Evolutionary conservation across 139 green algal species (phyloP), one percentile per base, ranked within the genome.

Genomic region (Chlorella sp.): DNA sequence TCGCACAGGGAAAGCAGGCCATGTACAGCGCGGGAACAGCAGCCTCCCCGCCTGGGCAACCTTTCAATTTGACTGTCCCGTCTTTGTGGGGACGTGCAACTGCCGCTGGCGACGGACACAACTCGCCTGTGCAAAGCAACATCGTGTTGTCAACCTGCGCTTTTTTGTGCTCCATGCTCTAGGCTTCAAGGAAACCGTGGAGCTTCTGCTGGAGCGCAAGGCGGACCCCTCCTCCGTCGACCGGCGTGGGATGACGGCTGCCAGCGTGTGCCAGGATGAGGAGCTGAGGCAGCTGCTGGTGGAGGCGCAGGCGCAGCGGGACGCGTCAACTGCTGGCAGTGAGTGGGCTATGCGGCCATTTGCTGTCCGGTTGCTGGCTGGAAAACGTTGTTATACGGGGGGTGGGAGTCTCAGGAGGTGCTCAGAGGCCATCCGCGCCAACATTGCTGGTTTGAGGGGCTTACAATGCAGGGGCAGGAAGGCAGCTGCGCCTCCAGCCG

Each of bases 191-290:
- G 93, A 90, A 60, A 48, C 93, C 34, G 95, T 96, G 22, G 53
- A 94, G 40, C 86, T 96, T 81, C 91, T 98, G 69, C 90, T 98
- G 22, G 88, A 95, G 81, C 91, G 93, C 37, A 93, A 96, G 28
- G 96, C 95, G 32, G 94, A 96, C 90, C 78, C 93, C 0, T 34
- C 76, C 0, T 89, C 95, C 26, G 36, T 66, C 34, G 95, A 96
- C 90, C 92, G 93, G 66, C 92, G 90, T 9, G 93, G 92, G 5
- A 85, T 97, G 89, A 93, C 86, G 7, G 91, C 95, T 0, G 53
- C 92, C 26, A 76, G 95, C 9, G 28, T 97, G 48, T 89, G 92
- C 14, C 93, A 91, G 30, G 79, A 60, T 16, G 87, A 87, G 2
- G 91, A 86, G 57, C 40, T 95, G 18, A 86, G 84, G 26, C 26